Percentiles rank a stretch among this genome's conserved stretches.
phyloP scores from a whole-genome alignment of 1,284 basidiomycete species.

The Athelia psychrophila region DNA sequence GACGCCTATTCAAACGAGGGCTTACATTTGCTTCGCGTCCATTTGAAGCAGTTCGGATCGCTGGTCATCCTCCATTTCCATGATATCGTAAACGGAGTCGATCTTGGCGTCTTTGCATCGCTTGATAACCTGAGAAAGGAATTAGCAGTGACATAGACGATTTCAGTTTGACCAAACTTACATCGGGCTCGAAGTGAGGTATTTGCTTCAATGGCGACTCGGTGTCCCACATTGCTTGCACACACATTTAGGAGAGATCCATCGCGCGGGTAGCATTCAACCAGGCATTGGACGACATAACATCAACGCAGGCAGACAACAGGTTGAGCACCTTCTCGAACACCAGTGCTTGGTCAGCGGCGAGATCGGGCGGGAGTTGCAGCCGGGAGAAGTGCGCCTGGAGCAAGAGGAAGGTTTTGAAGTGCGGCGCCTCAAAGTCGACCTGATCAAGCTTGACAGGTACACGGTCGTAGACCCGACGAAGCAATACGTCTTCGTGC shows the following conservation, averaged over 20 bases:
- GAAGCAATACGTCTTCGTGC: slow-evolving; percentile 80
- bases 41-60: slow-evolving; percentile 83
- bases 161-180: slow-evolving; percentile 27
- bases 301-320: slow-evolving; percentile 93
- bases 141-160: neutral
- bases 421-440: slow-evolving; percentile 92
- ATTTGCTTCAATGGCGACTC: slow-evolving; percentile 95
- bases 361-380: slow-evolving; percentile 89
- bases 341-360: slow-evolving; percentile 85
- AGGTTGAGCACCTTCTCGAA: slow-evolving; percentile 90
- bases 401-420: slow-evolving; percentile 96
- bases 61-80: slow-evolving; percentile 94
- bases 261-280: slow-evolving; percentile 94
- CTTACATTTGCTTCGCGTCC: slow-evolving; percentile 84
- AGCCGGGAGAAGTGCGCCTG: slow-evolving; percentile 97
- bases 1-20: slow-evolving; percentile 6
- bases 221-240: slow-evolving; percentile 97
- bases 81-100: slow-evolving; percentile 91
- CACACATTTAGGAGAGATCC: slow-evolving; percentile 99
- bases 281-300: slow-evolving; percentile 97
- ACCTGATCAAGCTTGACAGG: slow-evolving; percentile 88
- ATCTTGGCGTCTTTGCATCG: slow-evolving; percentile 82
- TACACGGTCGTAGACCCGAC: slow-evolving; percentile 94
- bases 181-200: slow-evolving; percentile 90
- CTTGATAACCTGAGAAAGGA: slow-evolving; percentile 59